Conservation (phyloP, 352 stramenopile species). For the Plasmopara halstedii region DNA sequence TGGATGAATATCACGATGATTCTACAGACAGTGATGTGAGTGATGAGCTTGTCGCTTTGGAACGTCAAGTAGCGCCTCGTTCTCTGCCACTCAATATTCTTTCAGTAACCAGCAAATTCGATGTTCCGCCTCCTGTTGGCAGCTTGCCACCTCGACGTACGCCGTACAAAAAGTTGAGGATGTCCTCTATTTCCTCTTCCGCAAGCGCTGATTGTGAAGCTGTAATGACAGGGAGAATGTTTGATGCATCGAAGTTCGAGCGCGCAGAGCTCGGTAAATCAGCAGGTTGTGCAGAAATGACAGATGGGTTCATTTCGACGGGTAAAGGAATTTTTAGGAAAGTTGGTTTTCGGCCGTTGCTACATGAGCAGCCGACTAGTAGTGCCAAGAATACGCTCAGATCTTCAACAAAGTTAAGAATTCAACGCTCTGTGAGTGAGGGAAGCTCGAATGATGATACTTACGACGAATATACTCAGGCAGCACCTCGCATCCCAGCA, state of each 20-base stretch:
- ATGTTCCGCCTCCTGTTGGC: conserved; percentile 20
- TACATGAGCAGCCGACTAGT: conserved; percentile 26
- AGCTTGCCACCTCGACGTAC: conserved; percentile 22
- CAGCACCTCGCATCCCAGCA: conserved; percentile 56
- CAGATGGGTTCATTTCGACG: conserved; percentile 79
- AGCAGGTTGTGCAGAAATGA: conserved; percentile 44
- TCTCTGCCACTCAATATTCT: conserved; percentile 17
- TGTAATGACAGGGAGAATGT: conserved; percentile 29
- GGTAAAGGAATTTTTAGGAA: conserved; percentile 85
- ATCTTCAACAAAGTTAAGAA: conserved; percentile 20
- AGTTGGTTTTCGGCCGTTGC: conserved; percentile 49
- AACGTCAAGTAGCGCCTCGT: conserved; percentile 11
- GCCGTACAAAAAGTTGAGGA: conserved; percentile 33
- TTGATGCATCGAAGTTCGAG: conserved; percentile 35
- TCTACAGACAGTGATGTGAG: conserved; percentile 23
- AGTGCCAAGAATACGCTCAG: conserved; percentile 27
- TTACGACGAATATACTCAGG: conserved; percentile 70
- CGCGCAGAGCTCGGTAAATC: conserved; percentile 43
- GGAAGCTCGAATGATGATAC: conserved; percentile 31
- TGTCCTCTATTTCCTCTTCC: conserved; percentile 44
- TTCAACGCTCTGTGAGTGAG: conserved; percentile 28
- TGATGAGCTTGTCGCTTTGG: conserved; percentile 14
- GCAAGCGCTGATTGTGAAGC: conserved; percentile 37
- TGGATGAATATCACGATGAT: conserved; percentile 24
- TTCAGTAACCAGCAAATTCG: conserved; percentile 31